Percentiles rank a stretch among this genome's conserved stretches.
phyloP scores from a whole-genome alignment of 345 rosid species.

The Nasturtium officinale region DNA sequence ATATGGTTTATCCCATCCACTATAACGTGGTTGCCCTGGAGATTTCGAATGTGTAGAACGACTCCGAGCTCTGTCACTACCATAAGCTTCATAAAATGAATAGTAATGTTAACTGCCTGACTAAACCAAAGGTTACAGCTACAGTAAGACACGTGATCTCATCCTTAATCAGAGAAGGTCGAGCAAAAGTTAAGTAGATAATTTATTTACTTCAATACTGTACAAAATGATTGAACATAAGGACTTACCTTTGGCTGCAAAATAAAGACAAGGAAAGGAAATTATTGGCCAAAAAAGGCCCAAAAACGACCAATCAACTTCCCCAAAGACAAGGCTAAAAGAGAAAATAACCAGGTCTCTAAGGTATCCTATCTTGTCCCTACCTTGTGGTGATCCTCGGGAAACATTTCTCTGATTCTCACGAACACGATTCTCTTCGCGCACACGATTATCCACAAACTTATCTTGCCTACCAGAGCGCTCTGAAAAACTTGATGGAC shows the following conservation, averaged over 20 bases:
- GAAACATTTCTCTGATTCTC: slow-evolving; percentile 69
- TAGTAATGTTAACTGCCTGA: slow-evolving; percentile 79
- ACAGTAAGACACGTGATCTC: slow-evolving; percentile 52
- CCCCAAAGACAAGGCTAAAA: slow-evolving; percentile 44
- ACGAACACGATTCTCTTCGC: slow-evolving; percentile 55
- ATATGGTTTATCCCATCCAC: slow-evolving; percentile 73
- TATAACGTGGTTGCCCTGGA: slow-evolving; percentile 67
- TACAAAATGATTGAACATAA: slow-evolving; percentile 71
- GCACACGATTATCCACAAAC: slow-evolving; percentile 65
- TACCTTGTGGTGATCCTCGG: slow-evolving; percentile 98
- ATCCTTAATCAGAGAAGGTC: slow-evolving; percentile 55
- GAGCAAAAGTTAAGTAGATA: slow-evolving; percentile 57
- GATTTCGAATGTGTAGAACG: slow-evolving; percentile 89
- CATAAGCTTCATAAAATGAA: slow-evolving; percentile 98
- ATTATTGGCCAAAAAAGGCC: slow-evolving; percentile 30
- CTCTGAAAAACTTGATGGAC: slow-evolving; percentile 65
- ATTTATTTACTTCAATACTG: slow-evolving; percentile 64
- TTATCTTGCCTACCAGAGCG: slow-evolving; percentile 74
- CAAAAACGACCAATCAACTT: slow-evolving; percentile 43
- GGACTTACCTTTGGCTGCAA: slow-evolving; percentile 99
- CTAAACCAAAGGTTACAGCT: slow-evolving; percentile 55
- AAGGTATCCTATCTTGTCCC: slow-evolving; percentile 81
- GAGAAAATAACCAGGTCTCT: slow-evolving; percentile 60
- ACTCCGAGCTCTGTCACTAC: slow-evolving; percentile 91
- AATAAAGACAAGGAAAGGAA: slow-evolving; percentile 51